phyloP scores from a whole-genome alignment of 176 grass and related monocot genomes.

The Lolium rigidum region DNA sequence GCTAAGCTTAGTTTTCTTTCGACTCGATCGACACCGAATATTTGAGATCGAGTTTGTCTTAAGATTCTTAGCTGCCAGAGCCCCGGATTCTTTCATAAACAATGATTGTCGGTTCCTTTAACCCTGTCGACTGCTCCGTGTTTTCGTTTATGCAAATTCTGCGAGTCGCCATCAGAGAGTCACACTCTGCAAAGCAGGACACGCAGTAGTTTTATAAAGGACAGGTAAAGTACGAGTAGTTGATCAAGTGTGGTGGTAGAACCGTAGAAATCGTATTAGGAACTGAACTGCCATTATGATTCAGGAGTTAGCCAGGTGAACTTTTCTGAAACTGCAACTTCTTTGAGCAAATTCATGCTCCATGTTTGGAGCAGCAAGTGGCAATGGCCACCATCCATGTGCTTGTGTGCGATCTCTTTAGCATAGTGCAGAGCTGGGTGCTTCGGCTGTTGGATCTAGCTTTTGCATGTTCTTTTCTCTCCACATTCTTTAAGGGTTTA shows the following conservation, averaged over 20 bases:
- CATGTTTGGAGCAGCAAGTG: not conserved
- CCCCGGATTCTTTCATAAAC: not conserved
- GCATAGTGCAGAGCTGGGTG: not conserved
- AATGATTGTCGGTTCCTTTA: not conserved
- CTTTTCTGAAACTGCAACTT: not conserved
- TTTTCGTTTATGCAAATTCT: not conserved
- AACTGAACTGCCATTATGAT: not conserved
- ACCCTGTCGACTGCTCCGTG: not conserved
- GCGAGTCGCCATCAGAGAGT: not conserved
- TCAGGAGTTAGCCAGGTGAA: not conserved
- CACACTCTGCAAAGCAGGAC: not conserved
- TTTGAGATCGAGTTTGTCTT: not conserved
- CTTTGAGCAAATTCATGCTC: not conserved
- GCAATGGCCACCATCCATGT: not conserved
- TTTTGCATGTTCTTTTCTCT: not conserved
- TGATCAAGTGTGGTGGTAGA: too few species aligned
- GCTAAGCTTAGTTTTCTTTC: not conserved
- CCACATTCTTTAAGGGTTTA: not conserved
- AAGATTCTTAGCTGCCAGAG: not conserved
- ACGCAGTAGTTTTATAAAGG: not conserved
- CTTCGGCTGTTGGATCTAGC: slow-evolving; percentile 16
- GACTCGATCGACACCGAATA: not conserved
- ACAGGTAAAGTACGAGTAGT: not conserved
- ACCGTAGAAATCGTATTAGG: not conserved
- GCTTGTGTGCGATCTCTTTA: not conserved